Conservation (phyloP, 768 basidiomycete genomes). For the Lentinula boryana region DNA sequence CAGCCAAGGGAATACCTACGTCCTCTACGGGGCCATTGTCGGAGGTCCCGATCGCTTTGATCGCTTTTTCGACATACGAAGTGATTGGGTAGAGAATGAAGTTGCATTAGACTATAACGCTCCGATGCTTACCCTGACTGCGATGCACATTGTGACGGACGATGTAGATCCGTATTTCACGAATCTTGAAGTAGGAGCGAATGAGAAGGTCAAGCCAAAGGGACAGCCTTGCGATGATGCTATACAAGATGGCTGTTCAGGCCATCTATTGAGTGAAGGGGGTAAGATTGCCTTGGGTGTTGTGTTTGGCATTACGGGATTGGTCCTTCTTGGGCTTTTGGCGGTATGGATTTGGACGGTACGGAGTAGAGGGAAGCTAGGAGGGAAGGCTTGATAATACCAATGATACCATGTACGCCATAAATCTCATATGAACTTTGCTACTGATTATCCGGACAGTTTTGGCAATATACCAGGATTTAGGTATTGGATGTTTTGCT, state of each 20-base stretch:
- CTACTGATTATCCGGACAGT: not conserved
- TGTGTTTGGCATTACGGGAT: slow-evolving; percentile 55
- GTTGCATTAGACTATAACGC: slow-evolving; percentile 88
- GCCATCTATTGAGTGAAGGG: slow-evolving; percentile 47
- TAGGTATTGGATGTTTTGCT: not conserved
- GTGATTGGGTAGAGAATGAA: slow-evolving; percentile 83
- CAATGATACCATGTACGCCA: not conserved
- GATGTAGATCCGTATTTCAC: slow-evolving; percentile 74
- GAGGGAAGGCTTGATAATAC: not conserved
- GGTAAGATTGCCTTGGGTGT: slow-evolving; percentile 69
- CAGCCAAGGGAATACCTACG: slow-evolving; percentile 54
- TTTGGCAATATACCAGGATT: not conserved
- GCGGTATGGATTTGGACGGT: slow-evolving; percentile 28
- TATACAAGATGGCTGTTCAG: slow-evolving; percentile 45
- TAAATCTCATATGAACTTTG: not conserved
- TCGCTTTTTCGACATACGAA: slow-evolving; percentile 78
- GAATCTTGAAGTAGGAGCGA: slow-evolving; percentile 59
- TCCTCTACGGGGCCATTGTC: slow-evolving; percentile 82
- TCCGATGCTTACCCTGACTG: slow-evolving; percentile 80
- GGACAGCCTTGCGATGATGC: slow-evolving; percentile 79
- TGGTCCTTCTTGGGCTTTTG: slow-evolving; percentile 46
- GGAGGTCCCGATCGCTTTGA: slow-evolving; percentile 81
- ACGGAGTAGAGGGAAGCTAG: slow-evolving; percentile 2
- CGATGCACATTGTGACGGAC: slow-evolving; percentile 67
- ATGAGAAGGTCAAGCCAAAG: slow-evolving; percentile 51